Evolutionary conservation across 306 rosid species (phyloP).

Genomic region (Alnus rubra): DNA sequence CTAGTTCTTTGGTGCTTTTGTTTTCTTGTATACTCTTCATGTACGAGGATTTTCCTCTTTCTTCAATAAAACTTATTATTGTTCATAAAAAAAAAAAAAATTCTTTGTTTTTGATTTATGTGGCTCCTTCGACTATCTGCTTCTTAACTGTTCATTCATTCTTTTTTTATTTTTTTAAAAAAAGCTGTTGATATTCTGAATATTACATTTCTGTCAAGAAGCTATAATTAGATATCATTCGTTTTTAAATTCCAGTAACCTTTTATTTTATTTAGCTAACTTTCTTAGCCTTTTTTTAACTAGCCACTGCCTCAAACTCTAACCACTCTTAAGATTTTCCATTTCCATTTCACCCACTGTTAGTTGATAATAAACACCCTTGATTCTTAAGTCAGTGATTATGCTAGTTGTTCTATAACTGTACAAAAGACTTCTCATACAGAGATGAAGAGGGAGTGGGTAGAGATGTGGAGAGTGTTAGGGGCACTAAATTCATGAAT

Average conservation of each 20-base stretch:
- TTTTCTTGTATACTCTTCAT: no score
- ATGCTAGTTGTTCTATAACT: no score
- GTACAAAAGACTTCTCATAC: neutral
- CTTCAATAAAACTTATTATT: no score
- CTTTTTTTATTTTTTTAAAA: no score
- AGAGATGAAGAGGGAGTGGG: neutral
- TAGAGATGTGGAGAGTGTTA: neutral
- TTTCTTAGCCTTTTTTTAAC: neutral
- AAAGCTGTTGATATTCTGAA: neutral
- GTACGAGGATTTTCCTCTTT: no score
- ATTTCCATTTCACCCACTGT: neutral
- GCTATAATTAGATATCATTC: neutral
- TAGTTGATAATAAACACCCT: no score
- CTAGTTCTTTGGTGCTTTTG: no score
- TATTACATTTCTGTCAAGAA: neutral
- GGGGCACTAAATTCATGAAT: neutral
- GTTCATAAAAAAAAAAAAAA: neutral
- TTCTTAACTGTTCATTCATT: neutral
- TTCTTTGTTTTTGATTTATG: neutral
- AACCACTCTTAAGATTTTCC: neutral
- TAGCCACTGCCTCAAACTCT: neutral
- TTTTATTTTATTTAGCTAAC: no score
- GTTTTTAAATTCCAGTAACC: no score
- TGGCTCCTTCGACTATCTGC: neutral
- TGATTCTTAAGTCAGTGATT: neutral